phyloP scores from a whole-genome alignment of 2,329 filamentous ascomycete genomes.

The Zymoseptoria ardabiliae region DNA sequence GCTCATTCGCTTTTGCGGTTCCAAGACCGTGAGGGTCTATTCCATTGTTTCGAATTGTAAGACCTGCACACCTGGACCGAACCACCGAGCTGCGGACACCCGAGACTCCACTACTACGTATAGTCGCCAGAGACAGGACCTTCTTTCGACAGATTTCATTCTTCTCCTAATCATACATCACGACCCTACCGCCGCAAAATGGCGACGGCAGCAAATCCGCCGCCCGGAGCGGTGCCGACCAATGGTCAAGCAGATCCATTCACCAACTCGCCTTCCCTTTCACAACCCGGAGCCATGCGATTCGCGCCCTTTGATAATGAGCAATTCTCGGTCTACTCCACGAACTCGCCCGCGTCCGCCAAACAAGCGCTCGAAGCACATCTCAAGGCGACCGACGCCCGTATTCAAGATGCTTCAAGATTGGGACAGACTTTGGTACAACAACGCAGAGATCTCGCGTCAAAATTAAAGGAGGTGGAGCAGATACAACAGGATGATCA shows the following conservation, averaged over 20 bases:
- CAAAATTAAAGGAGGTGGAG: constrained; percentile 78
- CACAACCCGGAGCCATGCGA: constrained; percentile 46
- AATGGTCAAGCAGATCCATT: constrained; percentile 40
- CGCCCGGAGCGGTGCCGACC: constrained; percentile 35
- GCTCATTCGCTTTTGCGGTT: neutral
- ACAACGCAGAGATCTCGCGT: constrained; percentile 75
- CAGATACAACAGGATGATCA: constrained; percentile 58
- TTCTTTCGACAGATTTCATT: constrained; percentile 4
- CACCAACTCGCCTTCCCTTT: constrained; percentile 27
- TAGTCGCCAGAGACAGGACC: neutral
- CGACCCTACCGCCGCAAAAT: constrained; percentile 23
- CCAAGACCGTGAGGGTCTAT: neutral
- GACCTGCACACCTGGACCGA: neutral
- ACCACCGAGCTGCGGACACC: constrained; percentile 3
- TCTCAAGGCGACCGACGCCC: constrained; percentile 82
- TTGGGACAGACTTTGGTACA: constrained; percentile 80
- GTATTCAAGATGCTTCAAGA: constrained; percentile 84
- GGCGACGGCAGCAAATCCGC: constrained; percentile 37
- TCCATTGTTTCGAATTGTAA: neutral
- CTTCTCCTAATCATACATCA: constrained; percentile 6
- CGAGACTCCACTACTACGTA: constrained; percentile 7
- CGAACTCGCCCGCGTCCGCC: constrained; percentile 73
- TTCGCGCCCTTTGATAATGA: constrained; percentile 73
- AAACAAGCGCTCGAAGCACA: constrained; percentile 86
- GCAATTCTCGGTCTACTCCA: constrained; percentile 70